Base-by-base conservation (phyloP, 169 alveolate genomes). In the Eimeria falciformis region DNA sequence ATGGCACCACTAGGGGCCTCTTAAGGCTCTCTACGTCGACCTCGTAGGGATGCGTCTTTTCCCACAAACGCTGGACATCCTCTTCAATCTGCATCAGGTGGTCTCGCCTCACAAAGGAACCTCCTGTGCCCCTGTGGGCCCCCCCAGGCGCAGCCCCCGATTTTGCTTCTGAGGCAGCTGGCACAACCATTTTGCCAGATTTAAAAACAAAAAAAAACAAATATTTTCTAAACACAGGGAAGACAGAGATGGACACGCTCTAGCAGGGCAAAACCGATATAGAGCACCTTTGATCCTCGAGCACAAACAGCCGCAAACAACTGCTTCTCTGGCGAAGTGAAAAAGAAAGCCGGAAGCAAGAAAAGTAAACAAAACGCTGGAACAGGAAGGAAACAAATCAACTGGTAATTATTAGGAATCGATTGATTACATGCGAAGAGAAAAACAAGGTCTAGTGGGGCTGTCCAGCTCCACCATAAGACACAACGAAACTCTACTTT, bases 41-140 rank as follows among this genome's bases (percentile, higher is more conserved):
- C 82, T 93, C 94, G 37, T 88, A 93, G 0, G 91, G 92, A 3
- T 73, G 50, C 65, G 68, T 50, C 27, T 93, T 50, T 9, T 87
- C 95, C 95, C 95, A 93, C 12, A 89, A 87, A 43, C 40, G 25
- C 81, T 93, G 95, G 69, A 90, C 81, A 0, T 88, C 75, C 4
- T 81, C 73, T 50, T 93, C 93, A 33, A 93, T 90, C 25, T 62
- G 79, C 55, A 93, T 12, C 55, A 93, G 46, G 69, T 82, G 90
- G 56, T 93, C 94, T 33, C 95, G 68, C 55, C 95, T 68, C 27
- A 71, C 83, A 18, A 71, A 71, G 27, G 83, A 71, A 86, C 94
- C 92, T 82, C 83, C 83, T 14, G 40, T 43, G 5, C 40, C 50
- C 11, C 58, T n/a, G 53, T 7, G 47, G 5, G 47, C 83, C 12